Evolutionary conservation across 164 flowering plant genomes (phyloP), one percentile per base, ranked within the genome.

Genomic region (Pachysandra terminalis): DNA sequence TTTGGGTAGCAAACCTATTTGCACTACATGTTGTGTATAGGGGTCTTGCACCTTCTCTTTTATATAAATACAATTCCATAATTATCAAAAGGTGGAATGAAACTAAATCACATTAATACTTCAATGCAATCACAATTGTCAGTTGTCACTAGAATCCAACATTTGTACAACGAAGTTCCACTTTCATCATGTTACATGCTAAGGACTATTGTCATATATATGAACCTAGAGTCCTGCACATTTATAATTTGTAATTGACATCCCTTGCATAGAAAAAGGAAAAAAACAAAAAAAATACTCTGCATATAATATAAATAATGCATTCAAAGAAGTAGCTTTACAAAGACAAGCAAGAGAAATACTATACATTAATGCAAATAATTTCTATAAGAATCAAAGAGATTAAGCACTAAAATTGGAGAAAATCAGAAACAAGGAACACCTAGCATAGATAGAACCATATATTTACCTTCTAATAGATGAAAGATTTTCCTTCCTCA

Each of bases 391-490:
- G 15, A 45, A 10, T 45, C 16, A 45, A 45, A 10, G 51, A 15
- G 17, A 10, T 45, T 12, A 45, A 5, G 51, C 51, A 45, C 1
- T 5, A 40, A 10, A 40, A 10, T 40, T 10, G 45, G 45, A 40
- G 16, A 45, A 45, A 45, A 45, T 12, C 16, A 10, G 17, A 15
- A 45, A 45, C 17, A 45, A 12, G 51, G 51, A 45, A 5, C 6
- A 45, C 10, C 45, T 10, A 48, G 54, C 17, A 53, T 19, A 71
- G 52, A 25, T 49, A 63, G 41, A 51, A 45, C 16, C 19, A 55
- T 15, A 61, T 48, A 59, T 3, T 45, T 81, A 90, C 96, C 96
- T 93, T 75, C 67, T 78, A 61, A 41, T 59, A 14, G 81, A 71
- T 26, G 73, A 77, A 68, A 54, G 70, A 63, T 68, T 76, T 66